Evolutionary conservation across 2,329 filamentous ascomycete genomes (phyloP).

Genomic region (Arthroderma sp.): DNA sequence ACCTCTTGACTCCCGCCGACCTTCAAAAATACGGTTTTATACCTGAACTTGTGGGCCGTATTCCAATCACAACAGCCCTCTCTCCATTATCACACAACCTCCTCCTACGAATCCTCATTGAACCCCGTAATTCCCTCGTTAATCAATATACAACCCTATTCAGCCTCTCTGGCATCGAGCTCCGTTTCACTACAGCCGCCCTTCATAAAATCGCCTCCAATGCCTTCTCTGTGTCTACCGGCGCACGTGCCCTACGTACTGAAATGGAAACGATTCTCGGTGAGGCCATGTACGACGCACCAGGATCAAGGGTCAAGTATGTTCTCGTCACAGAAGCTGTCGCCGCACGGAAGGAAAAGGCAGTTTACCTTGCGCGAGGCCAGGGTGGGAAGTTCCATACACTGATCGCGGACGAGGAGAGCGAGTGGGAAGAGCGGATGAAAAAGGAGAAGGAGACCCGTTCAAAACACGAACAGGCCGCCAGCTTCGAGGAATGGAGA

Average conservation of each 20-base stretch:
- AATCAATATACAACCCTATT: slow-evolving; percentile 85
- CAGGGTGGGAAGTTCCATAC: slow-evolving; percentile 39
- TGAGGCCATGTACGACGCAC: slow-evolving; percentile 71
- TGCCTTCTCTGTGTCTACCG: slow-evolving; percentile 56
- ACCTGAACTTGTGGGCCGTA: slow-evolving; percentile 86
- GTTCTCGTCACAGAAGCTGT: slow-evolving; percentile 61
- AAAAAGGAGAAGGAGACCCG: slow-evolving; percentile 21
- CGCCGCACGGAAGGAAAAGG: slow-evolving; percentile 47
- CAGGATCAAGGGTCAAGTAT: slow-evolving; percentile 51
- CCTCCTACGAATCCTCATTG: slow-evolving; percentile 77
- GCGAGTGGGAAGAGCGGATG: slow-evolving; percentile 34
- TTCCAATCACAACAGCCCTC: slow-evolving; percentile 80
- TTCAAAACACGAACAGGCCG: slow-evolving; percentile 15
- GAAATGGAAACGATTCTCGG: slow-evolving; percentile 67
- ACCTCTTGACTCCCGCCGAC: slow-evolving; percentile 61
- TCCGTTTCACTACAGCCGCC: slow-evolving; percentile 71
- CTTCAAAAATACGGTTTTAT: slow-evolving; percentile 82
- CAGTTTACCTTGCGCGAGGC: slow-evolving; percentile 39
- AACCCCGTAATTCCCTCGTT: slow-evolving; percentile 77
- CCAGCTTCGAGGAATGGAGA: slow-evolving; percentile 34
- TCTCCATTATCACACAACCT: slow-evolving; percentile 55
- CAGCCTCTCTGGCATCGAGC: slow-evolving; percentile 59
- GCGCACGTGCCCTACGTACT: slow-evolving; percentile 64
- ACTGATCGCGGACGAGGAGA: slow-evolving; percentile 38
- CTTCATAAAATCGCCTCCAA: slow-evolving; percentile 70